A percentile compares a stretch with the other conserved stretches of the same genome.
Conservation (phyloP, 495 filamentous ascomycete genomes). For the Neurospora sp. region DNA sequence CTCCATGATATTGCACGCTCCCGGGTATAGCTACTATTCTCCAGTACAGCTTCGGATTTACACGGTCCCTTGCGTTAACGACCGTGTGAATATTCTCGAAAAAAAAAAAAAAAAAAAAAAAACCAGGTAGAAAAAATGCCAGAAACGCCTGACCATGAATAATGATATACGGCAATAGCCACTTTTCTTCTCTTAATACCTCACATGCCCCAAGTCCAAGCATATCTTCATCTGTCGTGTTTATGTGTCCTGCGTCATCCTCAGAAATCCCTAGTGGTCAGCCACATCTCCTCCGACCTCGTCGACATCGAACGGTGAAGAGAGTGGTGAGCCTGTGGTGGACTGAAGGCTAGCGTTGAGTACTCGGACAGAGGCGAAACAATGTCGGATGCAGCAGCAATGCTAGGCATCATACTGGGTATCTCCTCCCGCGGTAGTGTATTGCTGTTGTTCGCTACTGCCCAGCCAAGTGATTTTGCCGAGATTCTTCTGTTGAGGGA, state of each 20-base stretch:
- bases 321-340: not conserved
- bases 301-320: conserved; percentile 18
- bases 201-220: not conserved
- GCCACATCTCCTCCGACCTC: conserved; percentile 22
- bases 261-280: not conserved
- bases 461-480: conserved; percentile 8
- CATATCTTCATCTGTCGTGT: not conserved
- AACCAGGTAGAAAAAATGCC: not conserved
- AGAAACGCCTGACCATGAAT: not conserved
- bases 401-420: not conserved
- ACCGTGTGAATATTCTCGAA: not conserved
- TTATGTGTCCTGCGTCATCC: not conserved
- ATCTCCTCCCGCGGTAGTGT: not conserved
- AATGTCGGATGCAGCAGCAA: not conserved
- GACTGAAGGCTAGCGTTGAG: not conserved
- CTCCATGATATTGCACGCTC: not conserved
- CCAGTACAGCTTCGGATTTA: not conserved
- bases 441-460: conserved; percentile 1
- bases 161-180: not conserved
- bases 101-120: not conserved
- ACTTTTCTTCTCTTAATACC: not conserved
- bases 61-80: not conserved
- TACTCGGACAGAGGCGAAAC: conserved; percentile 6
- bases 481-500: not conserved
- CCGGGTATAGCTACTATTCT: not conserved